These are phyloP conservation scores for Bruguiera parviflora DNA, from an alignment of 345 rosid species.

Conservation along the genomic window DNA sequence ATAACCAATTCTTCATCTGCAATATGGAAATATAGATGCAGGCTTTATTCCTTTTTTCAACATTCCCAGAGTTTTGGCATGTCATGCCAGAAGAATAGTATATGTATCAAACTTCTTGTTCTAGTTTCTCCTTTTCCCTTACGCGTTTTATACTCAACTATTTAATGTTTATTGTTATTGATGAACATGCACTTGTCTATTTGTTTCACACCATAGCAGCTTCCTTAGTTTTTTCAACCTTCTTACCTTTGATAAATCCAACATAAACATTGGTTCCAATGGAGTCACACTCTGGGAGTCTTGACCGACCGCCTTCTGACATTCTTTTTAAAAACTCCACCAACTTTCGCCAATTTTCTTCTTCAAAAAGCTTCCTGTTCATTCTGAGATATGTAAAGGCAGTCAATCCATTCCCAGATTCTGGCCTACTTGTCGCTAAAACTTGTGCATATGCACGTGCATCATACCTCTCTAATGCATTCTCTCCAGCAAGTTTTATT, in stretches of 20 bases:
- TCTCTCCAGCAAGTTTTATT: constrained; percentile 81
- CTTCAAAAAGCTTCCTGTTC: constrained; percentile 86
- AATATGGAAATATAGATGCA: constrained; percentile 18
- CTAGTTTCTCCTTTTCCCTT: neutral
- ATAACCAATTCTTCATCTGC: constrained; percentile 13
- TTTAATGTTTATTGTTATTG: constrained; percentile 3
- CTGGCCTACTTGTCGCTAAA: constrained; percentile 67
- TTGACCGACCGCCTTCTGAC: constrained; percentile 64
- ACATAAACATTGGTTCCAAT: constrained; percentile 55
- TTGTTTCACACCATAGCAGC: constrained; percentile 44
- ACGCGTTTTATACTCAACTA: constrained; percentile 7
- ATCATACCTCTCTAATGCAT: constrained; percentile 87
- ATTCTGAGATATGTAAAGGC: constrained; percentile 87
- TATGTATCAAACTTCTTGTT: neutral
- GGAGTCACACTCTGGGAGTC: constrained; percentile 52
- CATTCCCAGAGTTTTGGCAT: constrained; percentile 19
- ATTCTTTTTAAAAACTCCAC: constrained; percentile 79
- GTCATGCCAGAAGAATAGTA: constrained; percentile 22
- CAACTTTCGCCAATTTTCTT: constrained; percentile 68
- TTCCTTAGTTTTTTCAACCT: constrained; percentile 30
- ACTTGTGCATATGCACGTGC: constrained; percentile 66
- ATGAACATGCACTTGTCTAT: neutral
- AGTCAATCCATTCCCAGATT: constrained; percentile 64
- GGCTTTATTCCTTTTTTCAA: constrained; percentile 4
- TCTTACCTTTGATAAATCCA: constrained; percentile 51